A percentile compares a stretch with the other conserved stretches of the same genome.
Conservation (phyloP, 768 basidiomycete species). For the Leccinum pellstonianum region DNA sequence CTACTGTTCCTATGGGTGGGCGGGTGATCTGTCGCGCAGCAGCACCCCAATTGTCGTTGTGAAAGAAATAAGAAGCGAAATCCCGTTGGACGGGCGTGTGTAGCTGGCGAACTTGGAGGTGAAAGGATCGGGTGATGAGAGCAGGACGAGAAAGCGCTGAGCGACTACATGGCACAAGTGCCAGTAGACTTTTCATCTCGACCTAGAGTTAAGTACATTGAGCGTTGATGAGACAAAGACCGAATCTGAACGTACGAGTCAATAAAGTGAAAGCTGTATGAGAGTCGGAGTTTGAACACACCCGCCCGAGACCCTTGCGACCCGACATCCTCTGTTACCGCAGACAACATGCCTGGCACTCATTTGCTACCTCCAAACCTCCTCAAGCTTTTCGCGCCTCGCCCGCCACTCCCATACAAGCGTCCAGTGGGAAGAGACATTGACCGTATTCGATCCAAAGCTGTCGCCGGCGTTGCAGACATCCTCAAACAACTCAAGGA, state of each 20-base stretch:
- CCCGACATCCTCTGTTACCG: conserved; percentile 9
- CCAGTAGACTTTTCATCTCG: conserved; percentile 17
- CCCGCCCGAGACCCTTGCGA: conserved; percentile 6
- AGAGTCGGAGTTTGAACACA: conserved; percentile 34
- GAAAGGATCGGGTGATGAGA: conserved; percentile 9
- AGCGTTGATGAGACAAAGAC: conserved; percentile 11
- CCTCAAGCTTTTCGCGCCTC: conserved; percentile 93
- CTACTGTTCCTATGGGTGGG: conserved; percentile 13
- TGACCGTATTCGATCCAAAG: conserved; percentile 65
- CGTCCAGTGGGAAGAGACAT: conserved; percentile 86
- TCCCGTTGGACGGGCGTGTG: conserved; percentile 24
- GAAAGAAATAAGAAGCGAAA: conserved; percentile 61
- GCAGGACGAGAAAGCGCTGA: conserved; percentile 10
- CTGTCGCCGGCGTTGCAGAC: conserved; percentile 72
- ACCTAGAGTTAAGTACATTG: not conserved
- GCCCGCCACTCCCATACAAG: conserved; percentile 83
- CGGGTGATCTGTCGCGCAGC: conserved; percentile 14
- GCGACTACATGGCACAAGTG: conserved; percentile 15
- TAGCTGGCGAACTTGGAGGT: not conserved
- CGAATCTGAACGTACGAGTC: conserved; percentile 6
- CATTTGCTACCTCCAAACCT: conserved; percentile 94
- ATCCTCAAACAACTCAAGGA: conserved; percentile 76
- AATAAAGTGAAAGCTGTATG: conserved; percentile 6
- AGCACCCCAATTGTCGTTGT: conserved; percentile 53
- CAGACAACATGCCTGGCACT: conserved; percentile 56